These are phyloP conservation scores for Nematocida sp. DNA, from an alignment of 371 early-diverging fungal genomes.

Conservation along the genomic window DNA sequence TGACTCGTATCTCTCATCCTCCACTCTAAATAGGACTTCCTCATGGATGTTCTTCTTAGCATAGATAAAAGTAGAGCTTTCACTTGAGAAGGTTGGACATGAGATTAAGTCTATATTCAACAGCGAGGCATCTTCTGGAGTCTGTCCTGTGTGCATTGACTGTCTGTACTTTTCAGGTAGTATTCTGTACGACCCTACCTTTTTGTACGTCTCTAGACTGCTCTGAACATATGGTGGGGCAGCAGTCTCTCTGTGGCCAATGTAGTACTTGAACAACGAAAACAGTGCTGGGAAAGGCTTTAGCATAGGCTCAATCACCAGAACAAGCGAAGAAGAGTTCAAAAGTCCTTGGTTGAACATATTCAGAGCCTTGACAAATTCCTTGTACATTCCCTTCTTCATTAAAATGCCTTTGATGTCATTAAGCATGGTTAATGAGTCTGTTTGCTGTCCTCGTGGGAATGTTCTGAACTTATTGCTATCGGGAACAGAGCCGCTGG, in stretches of 20 bases:
- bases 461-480: not conserved
- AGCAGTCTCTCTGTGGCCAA: conserved; percentile 73
- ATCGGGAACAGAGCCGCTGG: not conserved
- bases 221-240: conserved; percentile 25
- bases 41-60: conserved; percentile 84
- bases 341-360: conserved; percentile 86
- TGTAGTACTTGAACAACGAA: conserved; percentile 81
- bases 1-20: conserved; percentile 94
- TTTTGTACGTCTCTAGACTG: conserved; percentile 38
- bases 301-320: conserved; percentile 67
- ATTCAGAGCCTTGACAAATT: conserved; percentile 89
- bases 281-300: conserved; percentile 70
- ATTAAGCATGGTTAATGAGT: conserved; percentile 74
- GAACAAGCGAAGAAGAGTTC: conserved; percentile 71
- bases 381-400: conserved; percentile 79
- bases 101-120: conserved; percentile 86
- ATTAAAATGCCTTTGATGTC: conserved; percentile 63
- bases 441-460: conserved; percentile 69
- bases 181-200: conserved; percentile 60
- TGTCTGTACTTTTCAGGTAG: conserved; percentile 56
- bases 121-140: conserved; percentile 78
- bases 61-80: conserved; percentile 81
- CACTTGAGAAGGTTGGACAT: conserved; percentile 84
- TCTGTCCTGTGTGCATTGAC: conserved; percentile 73
- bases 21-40: conserved; percentile 84